Evolutionary conservation across 2,329 filamentous ascomycete species (phyloP), one percentile per base, ranked within the genome.

Genomic region (Colletotrichum tofieldiae): DNA sequence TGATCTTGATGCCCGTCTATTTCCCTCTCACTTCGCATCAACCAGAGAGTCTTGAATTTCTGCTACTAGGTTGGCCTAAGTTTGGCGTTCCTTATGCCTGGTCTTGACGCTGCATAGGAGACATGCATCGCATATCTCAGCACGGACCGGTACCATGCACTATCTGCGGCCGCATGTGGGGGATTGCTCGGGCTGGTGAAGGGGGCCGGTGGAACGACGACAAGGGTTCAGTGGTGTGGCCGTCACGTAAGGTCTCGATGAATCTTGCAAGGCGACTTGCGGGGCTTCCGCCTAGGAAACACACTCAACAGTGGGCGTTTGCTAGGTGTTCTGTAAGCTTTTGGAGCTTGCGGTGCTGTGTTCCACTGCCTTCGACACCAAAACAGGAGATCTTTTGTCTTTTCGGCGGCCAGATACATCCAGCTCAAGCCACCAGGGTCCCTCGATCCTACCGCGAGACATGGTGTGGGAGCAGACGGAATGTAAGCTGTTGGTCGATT

Each of bases 201-300:
- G 23, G n/a, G 49, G 51, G 8, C 35, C 23, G 37, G 65, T 72
- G 65, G 59, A 71, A 26, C 23, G 23, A 71, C 58, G 43, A 68
- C 26, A 51, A 32, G 68, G 68, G 47, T 68, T 43, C 61, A 41
- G 45, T 45, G 52, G 63, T 47, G 67, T 71, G n/a, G 35, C 29
- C 23, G 12, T 58, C 41, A 52, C 32, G 37, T 37, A 59, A 66
- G 37, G 26, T 59, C 35, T 49, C 65, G 20, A 47, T 35, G 49
- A 67, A 62, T 62, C 32, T 41, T 58, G 35, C 54, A 16, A 26
- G 26, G 49, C 12, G 43, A 14, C 26, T 47, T 59, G 58, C 69
- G 59, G 58, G 68, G 58, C 45, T 63, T 68, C 69, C 69, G 69
- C 65, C 59, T 16, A 9, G 37, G 23, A 45, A 49, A 58, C n/a